Evolutionary conservation across 257 asterid genomes (phyloP).

Genomic region (Solanum chiquidenum): DNA sequence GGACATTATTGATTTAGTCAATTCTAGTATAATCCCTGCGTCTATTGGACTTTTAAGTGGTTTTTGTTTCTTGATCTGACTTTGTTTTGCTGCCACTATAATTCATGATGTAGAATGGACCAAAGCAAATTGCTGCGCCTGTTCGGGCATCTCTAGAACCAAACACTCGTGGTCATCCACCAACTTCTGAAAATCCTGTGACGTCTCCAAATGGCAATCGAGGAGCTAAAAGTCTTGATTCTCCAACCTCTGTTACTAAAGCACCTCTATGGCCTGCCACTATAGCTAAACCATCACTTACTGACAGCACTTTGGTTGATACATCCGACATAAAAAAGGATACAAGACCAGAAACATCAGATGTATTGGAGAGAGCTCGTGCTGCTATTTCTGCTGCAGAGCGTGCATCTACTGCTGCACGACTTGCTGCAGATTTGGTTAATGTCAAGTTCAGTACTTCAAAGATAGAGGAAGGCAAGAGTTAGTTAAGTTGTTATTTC

Average conservation of each 20-base stretch:
- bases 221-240: constrained; percentile 1
- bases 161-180: constrained; percentile 9
- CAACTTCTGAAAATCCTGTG: constrained; percentile 13
- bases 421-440: constrained; percentile 71
- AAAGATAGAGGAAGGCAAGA: constrained; percentile 25
- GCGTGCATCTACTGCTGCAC: constrained; percentile 93
- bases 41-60: not conserved
- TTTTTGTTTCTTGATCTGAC: not conserved
- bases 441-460: constrained; percentile 23
- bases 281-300: constrained; percentile 10
- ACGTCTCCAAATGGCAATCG: constrained; percentile 18
- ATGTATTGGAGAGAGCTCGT: constrained; percentile 58
- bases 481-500: not conserved
- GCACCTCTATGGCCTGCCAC: constrained; percentile 8
- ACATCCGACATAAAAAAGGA: constrained; percentile 9
- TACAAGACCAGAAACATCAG: constrained; percentile 28
- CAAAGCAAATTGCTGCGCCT: constrained; percentile 45
- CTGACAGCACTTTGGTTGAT: constrained; percentile 13
- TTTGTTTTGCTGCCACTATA: not conserved
- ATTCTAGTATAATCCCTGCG: not conserved
- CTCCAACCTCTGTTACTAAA: constrained; percentile 19
- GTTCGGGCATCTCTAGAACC: constrained; percentile 14
- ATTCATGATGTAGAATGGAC: constrained; percentile 55
- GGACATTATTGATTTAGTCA: not conserved
- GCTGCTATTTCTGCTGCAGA: constrained; percentile 84